Percentiles rank a stretch among this genome's conserved stretches.
Evolutionary conservation across 179 eudicot genomes (phyloP).

Genomic region (Spergularia azorica): DNA sequence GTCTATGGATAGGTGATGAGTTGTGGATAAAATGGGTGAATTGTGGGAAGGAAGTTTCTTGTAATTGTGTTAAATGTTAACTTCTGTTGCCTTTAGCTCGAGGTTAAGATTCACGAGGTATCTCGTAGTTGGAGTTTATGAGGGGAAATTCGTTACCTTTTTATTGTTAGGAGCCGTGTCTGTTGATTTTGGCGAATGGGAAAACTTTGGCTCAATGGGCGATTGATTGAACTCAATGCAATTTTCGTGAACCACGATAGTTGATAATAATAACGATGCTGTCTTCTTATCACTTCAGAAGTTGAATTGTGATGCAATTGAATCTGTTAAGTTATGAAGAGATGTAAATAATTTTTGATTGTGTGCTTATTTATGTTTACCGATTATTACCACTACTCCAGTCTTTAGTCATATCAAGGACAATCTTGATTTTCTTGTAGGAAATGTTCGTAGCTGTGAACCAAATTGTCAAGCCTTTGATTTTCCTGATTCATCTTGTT

Average conservation of each 20-base stretch:
- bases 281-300: not conserved
- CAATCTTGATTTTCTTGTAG: not conserved
- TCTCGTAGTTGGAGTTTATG: not conserved
- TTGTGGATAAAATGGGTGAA: conserved; percentile 6
- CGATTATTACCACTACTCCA: too few species aligned
- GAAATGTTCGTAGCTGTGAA: not conserved
- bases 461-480: not conserved
- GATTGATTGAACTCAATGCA: not conserved
- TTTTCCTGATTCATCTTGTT: not conserved
- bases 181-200: not conserved
- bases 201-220: not conserved
- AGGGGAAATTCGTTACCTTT: not conserved
- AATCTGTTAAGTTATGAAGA: too few species aligned
- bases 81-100: not conserved
- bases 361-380: too few species aligned
- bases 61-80: not conserved
- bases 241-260: not conserved
- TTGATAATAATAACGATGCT: not conserved
- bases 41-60: not conserved
- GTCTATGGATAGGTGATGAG: not conserved
- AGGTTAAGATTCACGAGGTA: not conserved
- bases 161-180: not conserved
- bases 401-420: too few species aligned
- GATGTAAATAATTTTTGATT: too few species aligned
- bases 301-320: not conserved